Conservation (phyloP, 345 rosid genomes). For the Microcos paniculata region DNA sequence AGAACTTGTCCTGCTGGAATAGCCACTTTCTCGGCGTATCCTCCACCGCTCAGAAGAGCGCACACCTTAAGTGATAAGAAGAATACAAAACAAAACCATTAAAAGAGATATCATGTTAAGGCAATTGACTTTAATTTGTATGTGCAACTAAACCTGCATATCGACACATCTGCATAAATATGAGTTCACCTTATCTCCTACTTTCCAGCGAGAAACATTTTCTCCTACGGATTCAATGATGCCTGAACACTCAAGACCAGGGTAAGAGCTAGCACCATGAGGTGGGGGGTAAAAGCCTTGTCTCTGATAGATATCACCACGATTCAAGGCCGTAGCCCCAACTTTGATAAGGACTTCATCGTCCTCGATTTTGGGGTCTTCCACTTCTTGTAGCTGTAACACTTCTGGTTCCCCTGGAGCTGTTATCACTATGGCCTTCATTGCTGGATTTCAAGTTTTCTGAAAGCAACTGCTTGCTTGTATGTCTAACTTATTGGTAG, state of each 20-base stretch:
- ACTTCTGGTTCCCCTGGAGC: constrained; percentile 83
- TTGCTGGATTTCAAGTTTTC: constrained; percentile 2
- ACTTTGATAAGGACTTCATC: constrained; percentile 73
- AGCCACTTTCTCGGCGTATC: constrained; percentile 69
- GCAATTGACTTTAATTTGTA: too few species aligned
- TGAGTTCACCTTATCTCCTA: constrained; percentile 64
- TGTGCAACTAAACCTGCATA: neutral
- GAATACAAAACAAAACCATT: neutral
- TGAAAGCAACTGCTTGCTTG: too few species aligned
- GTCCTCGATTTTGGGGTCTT: constrained; percentile 62
- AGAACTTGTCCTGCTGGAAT: constrained; percentile 65
- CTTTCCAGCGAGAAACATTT: constrained; percentile 71
- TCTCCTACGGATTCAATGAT: constrained; percentile 58
- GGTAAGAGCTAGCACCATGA: constrained; percentile 67
- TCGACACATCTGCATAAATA: neutral
- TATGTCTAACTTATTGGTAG: too few species aligned
- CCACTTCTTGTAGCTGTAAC: constrained; percentile 65
- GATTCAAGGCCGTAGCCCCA: constrained; percentile 72
- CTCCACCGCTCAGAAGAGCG: constrained; percentile 71
- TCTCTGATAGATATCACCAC: constrained; percentile 77
- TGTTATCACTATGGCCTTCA: constrained; percentile 89
- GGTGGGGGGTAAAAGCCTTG: constrained; percentile 77
- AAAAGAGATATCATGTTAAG: too few species aligned
- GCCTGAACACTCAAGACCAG: constrained; percentile 89
- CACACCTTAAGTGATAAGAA: constrained; percentile 34